These are phyloP conservation scores for Podila epicladia DNA, from an alignment of 192 early-diverging fungal genomes.

Conservation along the genomic window DNA sequence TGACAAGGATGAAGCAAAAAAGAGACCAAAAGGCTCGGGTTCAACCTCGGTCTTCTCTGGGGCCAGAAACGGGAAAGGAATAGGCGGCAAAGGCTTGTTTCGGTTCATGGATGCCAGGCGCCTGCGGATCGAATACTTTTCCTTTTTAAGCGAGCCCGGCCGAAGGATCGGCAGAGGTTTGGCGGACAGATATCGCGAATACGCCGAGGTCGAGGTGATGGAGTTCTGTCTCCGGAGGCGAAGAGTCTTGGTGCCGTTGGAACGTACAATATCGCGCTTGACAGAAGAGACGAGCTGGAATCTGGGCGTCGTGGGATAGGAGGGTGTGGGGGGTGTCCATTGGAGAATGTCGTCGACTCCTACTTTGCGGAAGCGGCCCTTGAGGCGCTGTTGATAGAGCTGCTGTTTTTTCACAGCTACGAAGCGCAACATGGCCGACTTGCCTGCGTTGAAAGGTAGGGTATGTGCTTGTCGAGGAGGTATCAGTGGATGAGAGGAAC, in stretches of 20 bases:
- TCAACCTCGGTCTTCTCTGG: too few species aligned
- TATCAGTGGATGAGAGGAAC: too few species aligned
- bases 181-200: background rate
- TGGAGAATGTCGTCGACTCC: background rate
- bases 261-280: background rate
- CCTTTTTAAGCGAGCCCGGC: background rate
- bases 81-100: background rate
- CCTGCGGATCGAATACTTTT: background rate
- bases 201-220: background rate
- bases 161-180: background rate
- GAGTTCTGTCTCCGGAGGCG: background rate
- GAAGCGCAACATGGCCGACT: background rate
- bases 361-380: background rate
- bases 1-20: too few species aligned
- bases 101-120: background rate
- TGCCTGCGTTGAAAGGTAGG: background rate
- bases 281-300: background rate
- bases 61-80: background rate
- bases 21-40: too few species aligned
- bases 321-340: background rate
- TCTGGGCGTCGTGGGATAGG: background rate
- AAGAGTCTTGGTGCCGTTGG: background rate
- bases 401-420: background rate
- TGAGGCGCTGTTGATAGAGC: background rate
- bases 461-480: too few species aligned